These are phyloP conservation scores for Penicillium sclerotiorum DNA, from an alignment of 2,329 filamentous ascomycete species.

Conservation along the genomic window DNA sequence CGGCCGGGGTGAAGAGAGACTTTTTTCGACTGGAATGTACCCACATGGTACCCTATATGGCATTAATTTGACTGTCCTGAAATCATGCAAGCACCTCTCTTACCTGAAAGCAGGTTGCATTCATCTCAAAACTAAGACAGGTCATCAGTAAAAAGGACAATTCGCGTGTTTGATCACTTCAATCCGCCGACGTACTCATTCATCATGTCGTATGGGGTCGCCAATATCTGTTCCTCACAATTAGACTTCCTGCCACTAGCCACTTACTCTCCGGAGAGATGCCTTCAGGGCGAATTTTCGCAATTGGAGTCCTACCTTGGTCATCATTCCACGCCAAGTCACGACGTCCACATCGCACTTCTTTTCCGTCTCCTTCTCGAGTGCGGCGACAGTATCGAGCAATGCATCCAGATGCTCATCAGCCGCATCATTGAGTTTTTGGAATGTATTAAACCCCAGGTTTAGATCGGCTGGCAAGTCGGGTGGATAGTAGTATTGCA, in stretches of 20 bases:
- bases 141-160: constrained; percentile 7
- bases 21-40: constrained; percentile 14
- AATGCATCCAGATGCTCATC: constrained; percentile 89
- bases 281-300: background rate
- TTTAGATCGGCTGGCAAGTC: constrained; percentile 72
- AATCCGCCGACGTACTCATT: constrained; percentile 64
- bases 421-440: constrained; percentile 76
- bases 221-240: constrained; percentile 70
- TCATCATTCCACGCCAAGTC: constrained; percentile 98
- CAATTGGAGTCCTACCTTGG: constrained; percentile 67
- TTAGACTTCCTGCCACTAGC: background rate
- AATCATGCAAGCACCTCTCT: constrained; percentile 17
- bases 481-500: constrained; percentile 88
- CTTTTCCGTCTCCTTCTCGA: constrained; percentile 69
- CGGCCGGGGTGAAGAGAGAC: no score
- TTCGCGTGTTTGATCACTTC: background rate
- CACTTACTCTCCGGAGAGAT: background rate
- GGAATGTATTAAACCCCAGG: constrained; percentile 77
- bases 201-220: constrained; percentile 76
- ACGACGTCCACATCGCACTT: constrained; percentile 77
- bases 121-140: constrained; percentile 80
- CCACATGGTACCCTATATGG: constrained; percentile 58
- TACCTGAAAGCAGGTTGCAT: constrained; percentile 87
- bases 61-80: constrained; percentile 18
- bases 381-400: constrained; percentile 70